Evolutionary conservation across 169 alveolate genomes (phyloP), one percentile per base, ranked within the genome.

Genomic region (Babesia divergens): DNA sequence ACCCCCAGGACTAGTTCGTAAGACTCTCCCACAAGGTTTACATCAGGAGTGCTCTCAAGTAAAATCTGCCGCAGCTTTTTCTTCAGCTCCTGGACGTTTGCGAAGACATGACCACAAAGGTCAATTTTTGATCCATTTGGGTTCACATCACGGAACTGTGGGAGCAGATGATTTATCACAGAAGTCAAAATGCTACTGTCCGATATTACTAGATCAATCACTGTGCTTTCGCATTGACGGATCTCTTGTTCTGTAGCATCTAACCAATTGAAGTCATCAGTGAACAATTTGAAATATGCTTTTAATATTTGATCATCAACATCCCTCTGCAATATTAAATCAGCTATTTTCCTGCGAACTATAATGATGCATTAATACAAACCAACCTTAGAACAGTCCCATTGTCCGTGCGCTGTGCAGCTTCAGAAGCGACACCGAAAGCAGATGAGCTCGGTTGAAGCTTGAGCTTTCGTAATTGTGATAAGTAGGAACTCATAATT

Each of bases 1-100:
- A 84, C 74, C 28, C 47, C 81, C 11, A 24, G 24, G 38, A 84
- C 28, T 37, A 84, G 55, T 55, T 77, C 66, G 35, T 26, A 56
- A 43, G 69, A 66, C 26, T 76, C 88, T 16, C 91, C 91, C 31
- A 60, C 56, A 16, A 84, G 83, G 18, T 53, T 53, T 42, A 34
- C 71, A 8, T 55, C 84, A 5, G 50, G 37, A 1, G 52, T 24
- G 31, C 68, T 65, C 11, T 54, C 59, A 16, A 59, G 24, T 32
- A 77, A 52, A 11, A 77, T 77, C 40, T 67, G 62, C 24, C 86
- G 29, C 28, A 77, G 26, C 44, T 40, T 51, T 49, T 77, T 77
- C 18, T 77, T 77, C 50, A 77, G 64, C 24, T 31, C 65, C 24
- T n/a, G 20, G 3, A 77, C 37, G 49, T 58, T 40, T 20, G 66